A percentile compares a stretch with the other conserved stretches of the same genome.
Evolutionary conservation across 257 asterid genomes (phyloP).

Genomic region (Rehmannia glutinosa): DNA sequence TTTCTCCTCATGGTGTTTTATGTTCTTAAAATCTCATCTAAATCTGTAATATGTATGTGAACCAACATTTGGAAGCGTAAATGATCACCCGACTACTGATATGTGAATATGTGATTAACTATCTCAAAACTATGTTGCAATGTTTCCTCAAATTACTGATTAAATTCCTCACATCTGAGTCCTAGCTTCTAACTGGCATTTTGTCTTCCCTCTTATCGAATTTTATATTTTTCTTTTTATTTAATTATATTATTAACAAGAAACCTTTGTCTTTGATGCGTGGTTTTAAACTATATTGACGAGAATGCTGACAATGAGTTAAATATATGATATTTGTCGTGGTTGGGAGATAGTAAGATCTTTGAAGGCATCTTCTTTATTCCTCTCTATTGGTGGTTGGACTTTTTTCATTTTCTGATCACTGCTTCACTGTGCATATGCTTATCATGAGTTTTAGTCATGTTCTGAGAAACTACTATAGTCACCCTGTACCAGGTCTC

Average conservation of each 20-base stretch:
- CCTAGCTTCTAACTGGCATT: neutral
- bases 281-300: too few species aligned
- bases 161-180: neutral
- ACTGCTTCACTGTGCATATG: neutral
- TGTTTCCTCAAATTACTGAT: neutral
- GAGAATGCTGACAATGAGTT: neutral
- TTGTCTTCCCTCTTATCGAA: neutral
- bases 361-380: neutral
- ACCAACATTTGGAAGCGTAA: neutral
- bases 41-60: neutral
- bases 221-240: neutral
- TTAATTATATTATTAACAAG: too few species aligned
- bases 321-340: too few species aligned
- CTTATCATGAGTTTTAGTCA: neutral
- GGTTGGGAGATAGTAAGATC: too few species aligned
- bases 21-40: too few species aligned
- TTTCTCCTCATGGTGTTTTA: slow-evolving; percentile 6
- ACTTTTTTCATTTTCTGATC: neutral
- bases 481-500: neutral
- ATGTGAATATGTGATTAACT: slow-evolving; percentile 5
- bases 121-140: neutral
- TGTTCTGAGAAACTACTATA: too few species aligned
- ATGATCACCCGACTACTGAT: neutral
- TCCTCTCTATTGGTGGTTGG: neutral
- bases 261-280: neutral